Percentiles rank a stretch among this genome's conserved stretches.
phyloP scores from a whole-genome alignment of 2,329 filamentous ascomycete species.

The Fusarium sp. region DNA sequence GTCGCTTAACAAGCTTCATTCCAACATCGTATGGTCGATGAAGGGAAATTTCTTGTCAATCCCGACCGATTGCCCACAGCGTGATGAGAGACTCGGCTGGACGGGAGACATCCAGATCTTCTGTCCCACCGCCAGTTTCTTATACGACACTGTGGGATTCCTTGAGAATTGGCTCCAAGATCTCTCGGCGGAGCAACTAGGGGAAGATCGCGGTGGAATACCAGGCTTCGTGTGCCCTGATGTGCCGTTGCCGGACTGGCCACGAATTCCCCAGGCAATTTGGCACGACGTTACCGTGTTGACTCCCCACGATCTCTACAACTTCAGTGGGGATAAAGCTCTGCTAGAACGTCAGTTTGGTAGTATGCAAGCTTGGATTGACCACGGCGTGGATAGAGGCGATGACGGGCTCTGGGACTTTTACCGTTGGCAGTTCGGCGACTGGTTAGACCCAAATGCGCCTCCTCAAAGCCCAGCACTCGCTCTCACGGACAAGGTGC shows the following conservation, averaged over 20 bases:
- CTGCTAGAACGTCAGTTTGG: constrained; percentile 53
- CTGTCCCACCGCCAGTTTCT: neutral
- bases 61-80: neutral
- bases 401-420: constrained; percentile 53
- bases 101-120: neutral
- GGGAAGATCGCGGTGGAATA: neutral
- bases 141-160: constrained; percentile 51
- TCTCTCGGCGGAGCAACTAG: neutral
- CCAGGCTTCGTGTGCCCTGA: neutral
- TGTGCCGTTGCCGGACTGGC: neutral
- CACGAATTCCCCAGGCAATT: constrained; percentile 42
- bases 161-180: constrained; percentile 50
- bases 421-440: constrained; percentile 7
- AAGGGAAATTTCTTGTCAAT: neutral
- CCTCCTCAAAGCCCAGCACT: constrained; percentile 4
- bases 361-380: constrained; percentile 53
- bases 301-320: constrained; percentile 54
- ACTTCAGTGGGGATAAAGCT: constrained; percentile 50
- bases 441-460: constrained; percentile 32
- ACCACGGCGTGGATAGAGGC: constrained; percentile 46
- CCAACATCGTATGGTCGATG: neutral
- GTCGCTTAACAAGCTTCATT: neutral
- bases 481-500: neutral
- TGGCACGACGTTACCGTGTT: constrained; percentile 57
- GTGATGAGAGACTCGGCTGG: neutral